Evolutionary conservation across 2,329 filamentous ascomycete genomes (phyloP).

Genomic region (Penicillium sp.): DNA sequence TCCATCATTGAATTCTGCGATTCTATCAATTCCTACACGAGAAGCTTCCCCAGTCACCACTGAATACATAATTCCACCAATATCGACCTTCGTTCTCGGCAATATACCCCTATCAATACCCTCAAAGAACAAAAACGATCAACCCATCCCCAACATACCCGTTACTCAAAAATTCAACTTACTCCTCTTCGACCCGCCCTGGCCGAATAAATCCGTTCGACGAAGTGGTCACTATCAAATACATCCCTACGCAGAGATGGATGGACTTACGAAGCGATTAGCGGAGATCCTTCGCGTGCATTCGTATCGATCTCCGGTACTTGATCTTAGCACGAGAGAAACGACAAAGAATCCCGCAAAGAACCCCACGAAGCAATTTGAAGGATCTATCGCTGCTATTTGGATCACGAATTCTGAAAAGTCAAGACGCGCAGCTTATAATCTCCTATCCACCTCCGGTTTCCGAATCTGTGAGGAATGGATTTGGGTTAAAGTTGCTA

Average conservation of each 20-base stretch:
- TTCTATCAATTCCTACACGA: constrained; percentile 7
- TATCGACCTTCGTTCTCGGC: constrained; percentile 52
- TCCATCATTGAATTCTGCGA: constrained; percentile 23
- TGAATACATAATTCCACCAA: constrained; percentile 51
- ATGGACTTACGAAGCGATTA: constrained; percentile 38
- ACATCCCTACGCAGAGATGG: constrained; percentile 34
- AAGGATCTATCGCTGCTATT: constrained; percentile 53
- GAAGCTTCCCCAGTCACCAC: background rate
- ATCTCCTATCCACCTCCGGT: constrained; percentile 49
- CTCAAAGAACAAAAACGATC: background rate
- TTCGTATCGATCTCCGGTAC: constrained; percentile 37
- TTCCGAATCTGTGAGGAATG: constrained; percentile 62
- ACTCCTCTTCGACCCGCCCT: constrained; percentile 66
- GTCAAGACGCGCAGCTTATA: constrained; percentile 52
- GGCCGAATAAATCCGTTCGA: constrained; percentile 65
- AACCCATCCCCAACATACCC: constrained; percentile 32
- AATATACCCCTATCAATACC: constrained; percentile 32
- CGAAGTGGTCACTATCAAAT: constrained; percentile 55
- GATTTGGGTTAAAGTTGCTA: constrained; percentile 67
- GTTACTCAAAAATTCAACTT: constrained; percentile 56
- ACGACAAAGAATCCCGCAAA: constrained; percentile 31
- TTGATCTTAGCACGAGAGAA: background rate
- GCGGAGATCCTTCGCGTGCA: constrained; percentile 51
- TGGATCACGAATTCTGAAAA: constrained; percentile 66
- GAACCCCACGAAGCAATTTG: constrained; percentile 5